A percentile compares a stretch with the other conserved stretches of the same genome.
Conservation (phyloP, 306 rosid genomes). For the Citrullus colocynthis region DNA sequence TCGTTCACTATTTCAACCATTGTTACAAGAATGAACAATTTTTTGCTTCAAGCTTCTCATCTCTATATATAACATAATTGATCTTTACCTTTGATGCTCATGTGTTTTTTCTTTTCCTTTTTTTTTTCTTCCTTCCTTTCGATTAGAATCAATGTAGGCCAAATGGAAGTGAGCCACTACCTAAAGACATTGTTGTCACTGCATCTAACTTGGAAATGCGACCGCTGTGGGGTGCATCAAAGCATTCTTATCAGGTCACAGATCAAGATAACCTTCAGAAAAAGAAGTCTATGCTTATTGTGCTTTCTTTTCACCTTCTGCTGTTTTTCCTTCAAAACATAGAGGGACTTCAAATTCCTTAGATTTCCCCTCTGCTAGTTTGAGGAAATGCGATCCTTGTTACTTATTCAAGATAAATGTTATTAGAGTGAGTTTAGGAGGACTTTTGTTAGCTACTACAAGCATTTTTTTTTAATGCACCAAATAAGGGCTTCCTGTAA, state of each 20-base stretch:
- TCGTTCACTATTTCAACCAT: constrained; percentile 10
- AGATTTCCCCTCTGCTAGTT: neutral
- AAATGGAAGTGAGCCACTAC: constrained; percentile 65
- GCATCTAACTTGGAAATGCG: constrained; percentile 56
- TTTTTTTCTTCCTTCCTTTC: constrained; percentile 3
- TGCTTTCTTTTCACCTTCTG: neutral
- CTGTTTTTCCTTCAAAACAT: neutral
- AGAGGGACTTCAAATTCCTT: neutral
- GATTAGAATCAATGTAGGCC: constrained; percentile 55
- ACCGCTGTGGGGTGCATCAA: constrained; percentile 41
- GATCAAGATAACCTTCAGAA: neutral
- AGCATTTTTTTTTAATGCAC: neutral
- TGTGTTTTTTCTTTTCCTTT: constrained; percentile 1
- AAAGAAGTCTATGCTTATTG: neutral
- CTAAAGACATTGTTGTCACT: constrained; percentile 47
- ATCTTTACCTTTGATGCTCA: neutral
- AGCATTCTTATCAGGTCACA: constrained; percentile 3
- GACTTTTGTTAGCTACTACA: neutral
- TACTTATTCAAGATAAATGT: neutral
- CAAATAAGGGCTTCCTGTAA: neutral
- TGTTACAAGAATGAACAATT: neutral
- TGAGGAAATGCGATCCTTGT: neutral
- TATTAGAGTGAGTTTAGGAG: neutral
- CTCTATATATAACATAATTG: neutral
- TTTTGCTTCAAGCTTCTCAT: neutral